phyloP scores from a whole-genome alignment of 2,329 filamentous ascomycete species.

The Aspergillus fijiensis region DNA sequence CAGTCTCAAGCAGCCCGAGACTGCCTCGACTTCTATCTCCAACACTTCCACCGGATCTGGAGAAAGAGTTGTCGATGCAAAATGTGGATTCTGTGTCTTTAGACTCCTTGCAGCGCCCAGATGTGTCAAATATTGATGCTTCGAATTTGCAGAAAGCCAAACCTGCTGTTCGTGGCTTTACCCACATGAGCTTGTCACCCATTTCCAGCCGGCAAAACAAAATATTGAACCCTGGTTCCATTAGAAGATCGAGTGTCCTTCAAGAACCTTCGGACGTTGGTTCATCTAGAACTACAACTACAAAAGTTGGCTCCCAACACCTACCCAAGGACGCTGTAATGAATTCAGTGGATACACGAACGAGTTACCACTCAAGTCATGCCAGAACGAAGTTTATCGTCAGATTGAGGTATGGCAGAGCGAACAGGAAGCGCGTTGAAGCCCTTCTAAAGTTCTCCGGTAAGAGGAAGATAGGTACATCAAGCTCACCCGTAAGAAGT shows the following conservation, averaged over 20 bases:
- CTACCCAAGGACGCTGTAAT: slow-evolving; percentile 7
- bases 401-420: slow-evolving; percentile 53
- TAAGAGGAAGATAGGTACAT: slow-evolving; percentile 33
- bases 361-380: slow-evolving; percentile 3
- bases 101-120: slow-evolving; percentile 19
- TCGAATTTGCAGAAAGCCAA: slow-evolving; percentile 21
- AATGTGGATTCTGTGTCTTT: slow-evolving; percentile 33
- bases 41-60: slow-evolving; percentile 56
- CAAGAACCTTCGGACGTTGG: slow-evolving; percentile 10
- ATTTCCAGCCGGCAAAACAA: slow-evolving; percentile 15
- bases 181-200: slow-evolving; percentile 20
- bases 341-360: slow-evolving; percentile 11
- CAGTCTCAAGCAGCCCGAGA: slow-evolving; percentile 39
- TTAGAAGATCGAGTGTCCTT: slow-evolving; percentile 14
- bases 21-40: slow-evolving; percentile 59
- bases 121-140: slow-evolving; percentile 16
- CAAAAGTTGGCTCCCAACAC: slow-evolving; percentile 7
- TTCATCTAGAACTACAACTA: slow-evolving; percentile 9
- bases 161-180: slow-evolving; percentile 12
- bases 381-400: slow-evolving; percentile 43
- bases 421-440: slow-evolving; percentile 50
- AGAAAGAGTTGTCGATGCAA: slow-evolving; percentile 51
- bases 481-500: slow-evolving; percentile 27
- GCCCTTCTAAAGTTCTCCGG: slow-evolving; percentile 45
- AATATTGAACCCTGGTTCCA: slow-evolving; percentile 6